phyloP scores from a whole-genome alignment of 1,284 basidiomycete species.

The Malassezia furfur region DNA sequence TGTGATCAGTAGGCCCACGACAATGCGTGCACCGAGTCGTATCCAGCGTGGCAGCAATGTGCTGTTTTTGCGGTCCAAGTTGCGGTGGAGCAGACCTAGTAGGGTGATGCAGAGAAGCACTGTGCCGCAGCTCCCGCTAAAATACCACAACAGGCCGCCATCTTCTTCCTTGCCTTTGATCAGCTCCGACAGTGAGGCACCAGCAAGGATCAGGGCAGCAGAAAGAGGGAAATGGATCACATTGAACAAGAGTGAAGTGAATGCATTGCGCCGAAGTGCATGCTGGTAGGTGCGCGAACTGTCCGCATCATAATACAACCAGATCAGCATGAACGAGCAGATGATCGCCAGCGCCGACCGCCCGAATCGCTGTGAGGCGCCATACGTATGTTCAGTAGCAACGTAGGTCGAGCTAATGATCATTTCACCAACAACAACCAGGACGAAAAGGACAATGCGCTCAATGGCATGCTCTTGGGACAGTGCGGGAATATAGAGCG shows the following conservation, averaged over 20 bases:
- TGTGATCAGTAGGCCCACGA: slow-evolving; percentile 23
- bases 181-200: slow-evolving; percentile 19
- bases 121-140: slow-evolving; percentile 24
- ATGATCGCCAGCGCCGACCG: slow-evolving; percentile 32
- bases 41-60: slow-evolving; percentile 29
- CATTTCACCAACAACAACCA: slow-evolving; percentile 39
- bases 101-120: slow-evolving; percentile 28
- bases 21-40: slow-evolving; percentile 27
- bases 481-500: slow-evolving; percentile 34
- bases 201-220: slow-evolving; percentile 35
- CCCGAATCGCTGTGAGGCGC: slow-evolving; percentile 21
- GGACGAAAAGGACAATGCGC: slow-evolving; percentile 32
- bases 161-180: slow-evolving; percentile 19
- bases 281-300: slow-evolving; percentile 41
- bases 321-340: slow-evolving; percentile 39
- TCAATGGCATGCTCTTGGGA: slow-evolving; percentile 39
- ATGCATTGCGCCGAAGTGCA: slow-evolving; percentile 40
- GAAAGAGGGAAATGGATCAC: slow-evolving; percentile 44
- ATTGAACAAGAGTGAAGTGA: slow-evolving; percentile 36
- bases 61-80: slow-evolving; percentile 29
- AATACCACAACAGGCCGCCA: slow-evolving; percentile 35
- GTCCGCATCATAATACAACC: slow-evolving; percentile 41
- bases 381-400: slow-evolving; percentile 19
- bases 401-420: slow-evolving; percentile 27
- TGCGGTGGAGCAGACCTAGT: slow-evolving; percentile 35